Evolutionary conservation across 257 asterid genomes (phyloP).

Genomic region (Nicotiana benthamiana): DNA sequence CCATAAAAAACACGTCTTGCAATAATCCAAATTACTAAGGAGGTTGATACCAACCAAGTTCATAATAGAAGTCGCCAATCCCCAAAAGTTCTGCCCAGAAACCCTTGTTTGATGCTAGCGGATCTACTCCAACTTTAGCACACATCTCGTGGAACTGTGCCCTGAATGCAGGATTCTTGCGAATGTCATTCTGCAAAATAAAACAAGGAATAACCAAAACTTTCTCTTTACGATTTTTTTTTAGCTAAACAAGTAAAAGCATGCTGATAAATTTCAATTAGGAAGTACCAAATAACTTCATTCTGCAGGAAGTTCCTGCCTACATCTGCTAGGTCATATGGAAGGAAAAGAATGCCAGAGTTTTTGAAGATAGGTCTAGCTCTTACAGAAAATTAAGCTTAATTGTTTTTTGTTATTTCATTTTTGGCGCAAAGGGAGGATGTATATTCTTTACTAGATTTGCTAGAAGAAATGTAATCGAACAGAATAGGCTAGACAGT

Average conservation of each 20-base stretch:
- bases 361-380: too few relatives aligned
- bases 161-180: slow-evolving; percentile 91
- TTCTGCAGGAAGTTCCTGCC: too few relatives aligned
- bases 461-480: too few relatives aligned
- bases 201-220: background rate
- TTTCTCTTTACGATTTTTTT: background rate
- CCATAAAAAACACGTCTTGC: background rate
- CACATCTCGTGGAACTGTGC: slow-evolving; percentile 99
- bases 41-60: slow-evolving; percentile 66
- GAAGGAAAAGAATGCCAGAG: too few relatives aligned
- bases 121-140: slow-evolving; percentile 98
- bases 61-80: slow-evolving; percentile 95
- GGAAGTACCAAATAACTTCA: background rate
- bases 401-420: too few relatives aligned
- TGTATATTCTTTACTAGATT: too few relatives aligned
- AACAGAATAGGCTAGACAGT: too few relatives aligned
- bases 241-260: background rate
- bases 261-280: background rate
- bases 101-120: slow-evolving; percentile 96
- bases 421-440: too few relatives aligned
- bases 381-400: too few relatives aligned
- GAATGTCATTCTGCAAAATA: slow-evolving; percentile 76
- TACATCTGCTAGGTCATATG: too few relatives aligned
- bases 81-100: slow-evolving; percentile 99
- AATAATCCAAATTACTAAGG: slow-evolving; percentile 4